Evolutionary conservation across 768 basidiomycete genomes (phyloP).

Genomic region (Suillus paluster): DNA sequence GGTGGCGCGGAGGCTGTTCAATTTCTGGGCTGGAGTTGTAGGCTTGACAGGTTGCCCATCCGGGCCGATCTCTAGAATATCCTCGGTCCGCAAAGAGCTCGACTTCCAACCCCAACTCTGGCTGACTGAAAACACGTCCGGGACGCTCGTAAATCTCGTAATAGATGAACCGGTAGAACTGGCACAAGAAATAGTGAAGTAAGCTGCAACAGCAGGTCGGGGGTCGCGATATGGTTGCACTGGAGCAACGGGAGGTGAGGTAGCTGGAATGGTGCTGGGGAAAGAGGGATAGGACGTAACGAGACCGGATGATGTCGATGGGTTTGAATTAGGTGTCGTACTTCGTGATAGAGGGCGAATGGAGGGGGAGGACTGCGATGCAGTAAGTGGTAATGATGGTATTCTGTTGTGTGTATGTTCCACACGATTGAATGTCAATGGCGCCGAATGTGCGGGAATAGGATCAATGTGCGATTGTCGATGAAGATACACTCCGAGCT

Average conservation of each 20-base stretch:
- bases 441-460: constrained; percentile 72
- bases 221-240: constrained; percentile 78
- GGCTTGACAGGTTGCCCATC: constrained; percentile 36
- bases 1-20: constrained; percentile 77
- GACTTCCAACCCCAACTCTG: constrained; percentile 97
- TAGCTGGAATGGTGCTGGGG: constrained; percentile 40
- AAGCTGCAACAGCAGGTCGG: constrained; percentile 70
- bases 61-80: constrained; percentile 46
- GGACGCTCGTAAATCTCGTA: constrained; percentile 83
- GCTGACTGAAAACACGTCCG: constrained; percentile 81
- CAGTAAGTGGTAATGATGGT: constrained; percentile 35
- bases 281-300: constrained; percentile 28
- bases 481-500: constrained; percentile 89
- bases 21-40: constrained; percentile 35
- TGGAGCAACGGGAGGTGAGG: constrained; percentile 52
- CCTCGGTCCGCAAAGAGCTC: constrained; percentile 56
- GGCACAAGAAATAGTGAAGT: constrained; percentile 84
- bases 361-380: constrained; percentile 41
- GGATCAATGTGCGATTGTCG: constrained; percentile 83
- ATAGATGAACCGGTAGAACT: constrained; percentile 81
- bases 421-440: constrained; percentile 36
- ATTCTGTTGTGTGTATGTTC: constrained; percentile 33
- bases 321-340: constrained; percentile 43
- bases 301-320: constrained; percentile 23
- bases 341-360: constrained; percentile 50